phyloP scores from a whole-genome alignment of 2,329 filamentous ascomycete genomes.

The Diaporthe sp. region DNA sequence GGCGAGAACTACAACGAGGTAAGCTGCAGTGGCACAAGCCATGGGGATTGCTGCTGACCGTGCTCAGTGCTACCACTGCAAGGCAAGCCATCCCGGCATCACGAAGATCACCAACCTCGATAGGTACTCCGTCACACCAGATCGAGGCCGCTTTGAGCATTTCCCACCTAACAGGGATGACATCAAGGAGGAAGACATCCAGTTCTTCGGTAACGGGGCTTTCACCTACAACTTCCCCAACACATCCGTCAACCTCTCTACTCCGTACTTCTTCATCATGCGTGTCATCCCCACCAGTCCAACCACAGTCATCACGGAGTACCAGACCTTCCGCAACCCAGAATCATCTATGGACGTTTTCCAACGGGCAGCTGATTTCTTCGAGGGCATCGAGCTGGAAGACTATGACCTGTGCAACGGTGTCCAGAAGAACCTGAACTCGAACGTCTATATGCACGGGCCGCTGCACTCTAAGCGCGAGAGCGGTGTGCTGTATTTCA shows the following conservation, averaged over 20 bases:
- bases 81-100: not conserved
- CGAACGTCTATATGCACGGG: not conserved
- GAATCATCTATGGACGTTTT: not conserved
- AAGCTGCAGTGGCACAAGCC: not conserved
- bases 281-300: not conserved
- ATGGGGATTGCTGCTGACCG: not conserved
- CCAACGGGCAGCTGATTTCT: not conserved
- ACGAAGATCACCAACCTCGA: not conserved
- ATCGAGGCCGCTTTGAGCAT: not conserved
- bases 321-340: not conserved
- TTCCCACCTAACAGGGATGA: not conserved
- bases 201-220: not conserved
- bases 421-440: not conserved
- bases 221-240: constrained; percentile 2
- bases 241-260: not conserved
- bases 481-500: not conserved
- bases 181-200: not conserved
- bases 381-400: constrained; percentile 3
- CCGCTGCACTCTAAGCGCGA: not conserved
- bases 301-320: constrained; percentile 7
- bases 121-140: not conserved
- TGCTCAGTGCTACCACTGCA: not conserved
- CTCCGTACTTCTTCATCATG: not conserved
- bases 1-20: constrained; percentile 1
- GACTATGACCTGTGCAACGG: not conserved